Conservation (phyloP, 805 yeast species). For the Yamadazyma olivae region DNA sequence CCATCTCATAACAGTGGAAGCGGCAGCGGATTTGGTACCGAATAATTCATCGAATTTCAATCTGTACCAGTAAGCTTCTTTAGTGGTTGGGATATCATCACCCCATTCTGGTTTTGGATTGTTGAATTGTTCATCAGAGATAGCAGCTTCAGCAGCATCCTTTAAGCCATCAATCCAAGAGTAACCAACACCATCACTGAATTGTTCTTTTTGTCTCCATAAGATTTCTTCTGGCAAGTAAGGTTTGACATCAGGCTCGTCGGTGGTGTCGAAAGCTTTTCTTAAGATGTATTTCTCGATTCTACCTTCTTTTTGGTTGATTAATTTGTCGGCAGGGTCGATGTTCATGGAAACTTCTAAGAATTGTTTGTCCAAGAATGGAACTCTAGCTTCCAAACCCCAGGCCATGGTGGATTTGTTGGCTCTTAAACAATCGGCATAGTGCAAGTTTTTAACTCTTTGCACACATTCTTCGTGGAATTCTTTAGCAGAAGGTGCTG, state of each 20-base stretch:
- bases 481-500: conserved; percentile 89
- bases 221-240: conserved; percentile 95
- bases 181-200: conserved; percentile 99
- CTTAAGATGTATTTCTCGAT: conserved; percentile 96
- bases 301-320: conserved; percentile 62
- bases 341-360: conserved; percentile 91
- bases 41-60: conserved; percentile 90
- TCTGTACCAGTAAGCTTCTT: conserved; percentile 99
- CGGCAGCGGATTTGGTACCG: conserved; percentile 72
- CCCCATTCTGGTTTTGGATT: conserved; percentile 97
- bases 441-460: conserved; percentile 96
- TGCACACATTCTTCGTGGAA: conserved; percentile 95
- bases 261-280: conserved; percentile 94
- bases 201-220: conserved; percentile 99
- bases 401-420: conserved; percentile 99
- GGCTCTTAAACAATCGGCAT: conserved; percentile 96
- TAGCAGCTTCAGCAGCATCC: conserved; percentile 85
- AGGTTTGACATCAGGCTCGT: conserved; percentile 73
- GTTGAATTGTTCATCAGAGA: conserved; percentile 87
- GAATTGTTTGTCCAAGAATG: conserved; percentile 94
- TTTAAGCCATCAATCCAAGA: conserved; percentile 98
- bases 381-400: conserved; percentile 99
- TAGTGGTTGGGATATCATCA: conserved; percentile 87
- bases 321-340: conserved; percentile 88
- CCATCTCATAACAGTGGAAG: conserved; percentile 98